Conservation (phyloP, 1,284 basidiomycete species). For the Neolentinus lepideus region DNA sequence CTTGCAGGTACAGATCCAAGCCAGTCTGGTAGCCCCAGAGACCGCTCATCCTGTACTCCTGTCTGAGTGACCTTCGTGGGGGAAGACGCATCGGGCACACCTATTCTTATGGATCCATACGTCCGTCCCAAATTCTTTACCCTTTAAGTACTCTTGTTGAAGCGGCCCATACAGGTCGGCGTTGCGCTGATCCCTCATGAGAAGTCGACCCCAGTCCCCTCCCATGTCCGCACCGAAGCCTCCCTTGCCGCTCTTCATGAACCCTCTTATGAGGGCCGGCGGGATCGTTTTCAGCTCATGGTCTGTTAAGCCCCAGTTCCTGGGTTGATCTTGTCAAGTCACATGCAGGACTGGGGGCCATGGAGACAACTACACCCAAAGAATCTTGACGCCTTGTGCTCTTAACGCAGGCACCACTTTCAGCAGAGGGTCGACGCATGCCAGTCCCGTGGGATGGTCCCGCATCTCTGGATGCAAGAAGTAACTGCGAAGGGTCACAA, state of each 20-base stretch:
- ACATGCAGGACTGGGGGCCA: not conserved
- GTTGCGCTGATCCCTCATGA: slow-evolving; percentile 54
- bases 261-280: slow-evolving; percentile 43
- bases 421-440: slow-evolving; percentile 49
- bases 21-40: slow-evolving; percentile 57
- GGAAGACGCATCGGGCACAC: slow-evolving; percentile 21
- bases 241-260: slow-evolving; percentile 40
- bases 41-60: slow-evolving; percentile 48
- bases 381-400: slow-evolving; percentile 46
- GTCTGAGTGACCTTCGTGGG: not conserved
- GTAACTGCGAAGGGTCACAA: slow-evolving; percentile 30
- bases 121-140: slow-evolving; percentile 47
- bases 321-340: slow-evolving; percentile 16
- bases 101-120: slow-evolving; percentile 70
- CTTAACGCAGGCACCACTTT: slow-evolving; percentile 42
- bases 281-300: slow-evolving; percentile 56
- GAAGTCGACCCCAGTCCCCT: slow-evolving; percentile 45
- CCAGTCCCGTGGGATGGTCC: slow-evolving; percentile 47
- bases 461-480: slow-evolving; percentile 59
- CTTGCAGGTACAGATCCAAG: slow-evolving; percentile 53
- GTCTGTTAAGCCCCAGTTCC: slow-evolving; percentile 66
- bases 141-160: slow-evolving; percentile 46
- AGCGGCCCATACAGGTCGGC: slow-evolving; percentile 54
- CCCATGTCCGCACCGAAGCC: slow-evolving; percentile 54
- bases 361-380: slow-evolving; percentile 50